Evolutionary conservation across 2,329 filamentous ascomycete species (phyloP).

Genomic region (Ciborinia camelliae): DNA sequence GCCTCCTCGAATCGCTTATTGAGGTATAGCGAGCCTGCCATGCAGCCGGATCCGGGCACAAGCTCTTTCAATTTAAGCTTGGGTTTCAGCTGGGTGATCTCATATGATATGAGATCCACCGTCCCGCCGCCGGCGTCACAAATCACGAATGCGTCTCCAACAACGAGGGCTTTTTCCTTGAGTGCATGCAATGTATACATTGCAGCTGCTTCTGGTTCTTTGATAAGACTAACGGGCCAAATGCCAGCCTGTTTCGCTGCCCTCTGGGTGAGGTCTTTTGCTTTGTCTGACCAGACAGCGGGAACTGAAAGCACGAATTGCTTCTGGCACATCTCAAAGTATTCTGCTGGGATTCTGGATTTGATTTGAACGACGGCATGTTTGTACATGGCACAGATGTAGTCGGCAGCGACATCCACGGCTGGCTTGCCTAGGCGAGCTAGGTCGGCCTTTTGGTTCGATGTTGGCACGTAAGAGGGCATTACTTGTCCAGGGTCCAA

Average conservation of each 20-base stretch:
- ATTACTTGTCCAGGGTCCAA: slow-evolving; percentile 30
- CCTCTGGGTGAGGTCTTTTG: slow-evolving; percentile 47
- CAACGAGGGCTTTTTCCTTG: slow-evolving; percentile 2
- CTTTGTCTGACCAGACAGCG: slow-evolving; percentile 55
- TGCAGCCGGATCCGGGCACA: slow-evolving; percentile 29
- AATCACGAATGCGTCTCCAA: slow-evolving; percentile 36
- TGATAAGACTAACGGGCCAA: slow-evolving; percentile 18
- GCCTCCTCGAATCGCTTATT: slow-evolving; percentile 32
- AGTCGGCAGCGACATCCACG: slow-evolving; percentile 44
- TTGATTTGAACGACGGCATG: slow-evolving; percentile 48
- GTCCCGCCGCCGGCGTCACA: slow-evolving; percentile 38
- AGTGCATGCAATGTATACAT: slow-evolving; percentile 23
- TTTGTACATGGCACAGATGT: slow-evolving; percentile 37
- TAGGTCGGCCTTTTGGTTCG: slow-evolving; percentile 32
- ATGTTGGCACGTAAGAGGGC: slow-evolving; percentile 23
- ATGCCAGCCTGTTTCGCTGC: slow-evolving; percentile 22
- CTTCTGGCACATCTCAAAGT: slow-evolving; percentile 45
- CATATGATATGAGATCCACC: slow-evolving; percentile 38
- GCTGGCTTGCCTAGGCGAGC: slow-evolving; percentile 47
- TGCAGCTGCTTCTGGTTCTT: slow-evolving; percentile 28
- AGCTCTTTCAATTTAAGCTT: slow-evolving; percentile 33
- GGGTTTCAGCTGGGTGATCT: slow-evolving; percentile 24
- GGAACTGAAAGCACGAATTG: slow-evolving; percentile 57
- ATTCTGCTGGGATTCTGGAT: slow-evolving; percentile 42
- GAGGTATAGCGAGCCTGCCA: slow-evolving; percentile 33